Conservation (phyloP, 164 flowering plant species). For the Paratinospora sagittata region DNA sequence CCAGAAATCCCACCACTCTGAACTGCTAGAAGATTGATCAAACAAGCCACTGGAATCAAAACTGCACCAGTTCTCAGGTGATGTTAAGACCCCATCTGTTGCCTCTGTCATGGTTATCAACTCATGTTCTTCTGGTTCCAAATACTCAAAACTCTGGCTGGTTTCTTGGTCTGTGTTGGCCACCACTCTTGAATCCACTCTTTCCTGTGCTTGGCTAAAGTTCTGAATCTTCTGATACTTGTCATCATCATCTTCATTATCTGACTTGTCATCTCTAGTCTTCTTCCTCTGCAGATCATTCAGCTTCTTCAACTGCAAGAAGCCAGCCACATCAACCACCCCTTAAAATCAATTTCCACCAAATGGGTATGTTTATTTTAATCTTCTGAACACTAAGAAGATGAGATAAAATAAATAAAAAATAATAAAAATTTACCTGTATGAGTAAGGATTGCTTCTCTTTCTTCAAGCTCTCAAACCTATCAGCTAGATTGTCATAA, state of each 20-base stretch:
- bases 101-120: constrained; percentile 16
- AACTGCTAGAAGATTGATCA: constrained; percentile 31
- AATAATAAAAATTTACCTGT: constrained; percentile 35
- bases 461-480: constrained; percentile 38
- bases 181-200: constrained; percentile 12
- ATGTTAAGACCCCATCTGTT: neutral
- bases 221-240: constrained; percentile 12
- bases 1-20: constrained; percentile 52
- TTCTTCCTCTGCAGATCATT: constrained; percentile 24
- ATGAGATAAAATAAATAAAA: neutral
- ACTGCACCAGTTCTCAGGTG: constrained; percentile 33
- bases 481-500: constrained; percentile 38
- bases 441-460: constrained; percentile 46
- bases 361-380: neutral
- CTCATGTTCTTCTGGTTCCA: constrained; percentile 15
- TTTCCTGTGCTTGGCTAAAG: constrained; percentile 22
- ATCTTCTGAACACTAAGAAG: neutral
- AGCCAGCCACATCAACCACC: neutral
- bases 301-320: constrained; percentile 43
- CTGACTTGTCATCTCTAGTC: constrained; percentile 18
- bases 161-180: constrained; percentile 21
- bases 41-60: constrained; percentile 26
- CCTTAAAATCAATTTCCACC: constrained; percentile 2
- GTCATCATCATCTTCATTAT: constrained; percentile 10
- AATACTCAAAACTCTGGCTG: constrained; percentile 14